phyloP scores from a whole-genome alignment of 2,329 filamentous ascomycete genomes.

The Xylariaceae sp. region DNA sequence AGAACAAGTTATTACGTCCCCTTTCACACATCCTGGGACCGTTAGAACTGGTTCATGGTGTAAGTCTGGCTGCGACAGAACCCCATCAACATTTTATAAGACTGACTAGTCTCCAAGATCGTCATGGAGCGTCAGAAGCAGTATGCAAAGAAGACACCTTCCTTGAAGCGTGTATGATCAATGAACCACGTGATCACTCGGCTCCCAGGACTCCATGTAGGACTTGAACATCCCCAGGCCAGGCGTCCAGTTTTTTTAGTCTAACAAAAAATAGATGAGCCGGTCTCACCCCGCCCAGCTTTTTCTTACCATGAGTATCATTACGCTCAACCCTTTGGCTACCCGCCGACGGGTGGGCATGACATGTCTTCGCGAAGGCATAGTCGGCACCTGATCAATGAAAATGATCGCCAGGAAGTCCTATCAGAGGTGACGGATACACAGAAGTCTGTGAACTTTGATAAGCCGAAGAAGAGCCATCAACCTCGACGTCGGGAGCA shows the following conservation, averaged over 20 bases:
- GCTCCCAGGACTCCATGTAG: slow-evolving; percentile 16
- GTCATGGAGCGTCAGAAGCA: background rate
- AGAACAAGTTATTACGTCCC: slow-evolving; percentile 12
- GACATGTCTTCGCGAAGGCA: background rate
- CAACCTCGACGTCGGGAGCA: slow-evolving; percentile 1
- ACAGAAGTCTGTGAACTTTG: background rate
- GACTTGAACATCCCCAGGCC: background rate
- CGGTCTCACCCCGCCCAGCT: background rate
- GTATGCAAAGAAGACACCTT: background rate
- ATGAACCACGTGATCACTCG: slow-evolving; percentile 13
- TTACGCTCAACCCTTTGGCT: background rate
- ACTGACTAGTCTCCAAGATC: slow-evolving; percentile 18
- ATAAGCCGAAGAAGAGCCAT: background rate
- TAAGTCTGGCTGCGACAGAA: slow-evolving; percentile 15
- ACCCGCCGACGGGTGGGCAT: background rate
- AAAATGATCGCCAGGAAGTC: slow-evolving; percentile 1
- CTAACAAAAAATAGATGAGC: slow-evolving; percentile 16
- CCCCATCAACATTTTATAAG: background rate
- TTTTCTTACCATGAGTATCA: slow-evolving; percentile 1
- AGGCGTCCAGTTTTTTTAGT: background rate
- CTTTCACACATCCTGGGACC: slow-evolving; percentile 15
- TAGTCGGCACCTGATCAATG: background rate
- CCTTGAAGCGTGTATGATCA: slow-evolving; percentile 1
- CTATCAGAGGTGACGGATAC: background rate
- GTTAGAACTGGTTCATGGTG: slow-evolving; percentile 13